Conservation (phyloP, 1,284 basidiomycete species). For the Chondrostereum purpureum region DNA sequence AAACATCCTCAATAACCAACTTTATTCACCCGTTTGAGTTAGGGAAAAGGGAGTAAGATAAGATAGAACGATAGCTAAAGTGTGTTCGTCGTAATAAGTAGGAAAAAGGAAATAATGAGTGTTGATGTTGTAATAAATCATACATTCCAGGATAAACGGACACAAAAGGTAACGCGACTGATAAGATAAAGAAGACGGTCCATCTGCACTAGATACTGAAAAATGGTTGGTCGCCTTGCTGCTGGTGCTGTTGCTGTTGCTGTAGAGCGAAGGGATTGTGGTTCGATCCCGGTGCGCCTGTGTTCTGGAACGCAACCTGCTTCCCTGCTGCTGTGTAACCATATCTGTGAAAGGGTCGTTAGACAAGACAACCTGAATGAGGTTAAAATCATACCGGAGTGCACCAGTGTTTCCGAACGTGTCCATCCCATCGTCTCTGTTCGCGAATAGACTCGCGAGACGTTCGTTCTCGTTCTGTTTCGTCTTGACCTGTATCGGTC, state of each 20-base stretch:
- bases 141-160: constrained; percentile 1
- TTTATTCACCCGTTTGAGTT: too few species aligned
- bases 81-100: too few species aligned
- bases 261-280: constrained; percentile 73
- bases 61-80: too few species aligned
- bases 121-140: constrained; percentile 5
- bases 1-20: too few species aligned
- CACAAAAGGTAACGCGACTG: neutral
- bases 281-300: constrained; percentile 37
- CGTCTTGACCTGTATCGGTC: constrained; percentile 35
- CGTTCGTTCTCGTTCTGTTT: constrained; percentile 68
- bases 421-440: constrained; percentile 84
- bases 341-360: constrained; percentile 37
- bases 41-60: too few species aligned
- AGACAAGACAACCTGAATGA: constrained; percentile 1
- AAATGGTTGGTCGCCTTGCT: constrained; percentile 71
- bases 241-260: constrained; percentile 49
- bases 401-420: constrained; percentile 88
- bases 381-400: constrained; percentile 46
- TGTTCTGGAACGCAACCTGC: constrained; percentile 49
- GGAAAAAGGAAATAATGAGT: constrained; percentile 15
- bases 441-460: constrained; percentile 77
- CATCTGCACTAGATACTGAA: constrained; percentile 53
- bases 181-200: neutral
- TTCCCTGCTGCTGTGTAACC: constrained; percentile 61